Conservation (phyloP, 2,329 filamentous ascomycete genomes). For the Elsinoe fawcettii region DNA sequence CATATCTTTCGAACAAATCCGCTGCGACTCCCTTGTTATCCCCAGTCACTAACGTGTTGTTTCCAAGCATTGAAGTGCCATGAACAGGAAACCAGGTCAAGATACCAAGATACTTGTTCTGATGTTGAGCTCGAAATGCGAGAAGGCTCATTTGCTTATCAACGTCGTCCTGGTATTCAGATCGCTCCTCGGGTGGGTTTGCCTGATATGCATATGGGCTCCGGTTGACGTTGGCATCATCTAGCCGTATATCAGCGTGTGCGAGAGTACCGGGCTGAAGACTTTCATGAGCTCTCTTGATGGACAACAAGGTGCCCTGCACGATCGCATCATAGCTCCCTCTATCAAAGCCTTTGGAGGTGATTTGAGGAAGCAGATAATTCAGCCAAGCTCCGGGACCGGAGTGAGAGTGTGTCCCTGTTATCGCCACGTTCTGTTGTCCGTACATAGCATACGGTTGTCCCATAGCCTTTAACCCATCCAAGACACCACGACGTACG, state of each 20-base stretch:
- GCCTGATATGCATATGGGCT: slow-evolving; percentile 81
- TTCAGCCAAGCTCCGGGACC: slow-evolving; percentile 92
- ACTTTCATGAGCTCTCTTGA: slow-evolving; percentile 69
- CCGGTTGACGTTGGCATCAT: slow-evolving; percentile 77
- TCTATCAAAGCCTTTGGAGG: slow-evolving; percentile 74
- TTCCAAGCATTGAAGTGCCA: slow-evolving; percentile 81
- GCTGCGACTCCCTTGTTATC: slow-evolving; percentile 96
- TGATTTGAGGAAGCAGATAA: slow-evolving; percentile 86
- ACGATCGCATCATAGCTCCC: slow-evolving; percentile 88
- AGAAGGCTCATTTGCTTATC: slow-evolving; percentile 77
- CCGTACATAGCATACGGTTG: slow-evolving; percentile 66
- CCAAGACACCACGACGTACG: slow-evolving; percentile 75
- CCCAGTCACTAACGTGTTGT: slow-evolving; percentile 85
- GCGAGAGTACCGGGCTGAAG: slow-evolving; percentile 63
- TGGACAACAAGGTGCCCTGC: slow-evolving; percentile 72
- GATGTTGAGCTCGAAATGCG: slow-evolving; percentile 60
- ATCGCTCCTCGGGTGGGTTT: slow-evolving; percentile 71
- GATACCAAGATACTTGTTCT: slow-evolving; percentile 69
- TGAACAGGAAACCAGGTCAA: slow-evolving; percentile 90
- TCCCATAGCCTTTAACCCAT: slow-evolving; percentile 63
- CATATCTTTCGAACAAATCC: slow-evolving; percentile 67
- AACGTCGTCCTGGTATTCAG: slow-evolving; percentile 55
- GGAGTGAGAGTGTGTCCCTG: slow-evolving; percentile 86
- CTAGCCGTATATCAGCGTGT: slow-evolving; percentile 60
- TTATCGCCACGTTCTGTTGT: slow-evolving; percentile 76